phyloP scores from a whole-genome alignment of 2,329 filamentous ascomycete species.

The Sporothrix phasma region DNA sequence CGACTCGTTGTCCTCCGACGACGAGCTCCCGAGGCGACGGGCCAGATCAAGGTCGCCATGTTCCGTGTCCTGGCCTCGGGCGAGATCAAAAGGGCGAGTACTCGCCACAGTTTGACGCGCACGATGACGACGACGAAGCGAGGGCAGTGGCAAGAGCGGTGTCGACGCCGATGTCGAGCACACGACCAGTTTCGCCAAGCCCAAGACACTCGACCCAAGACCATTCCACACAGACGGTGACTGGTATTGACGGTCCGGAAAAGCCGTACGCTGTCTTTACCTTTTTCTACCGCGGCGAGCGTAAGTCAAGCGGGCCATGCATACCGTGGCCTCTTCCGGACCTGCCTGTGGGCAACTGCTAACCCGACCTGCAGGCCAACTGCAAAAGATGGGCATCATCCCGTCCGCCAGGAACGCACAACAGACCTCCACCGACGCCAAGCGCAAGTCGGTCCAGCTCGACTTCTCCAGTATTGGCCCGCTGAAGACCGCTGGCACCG shows the following conservation, averaged over 20 bases:
- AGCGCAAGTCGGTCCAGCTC: slow-evolving; percentile 70
- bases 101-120: slow-evolving; percentile 91
- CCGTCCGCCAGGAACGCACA: slow-evolving; percentile 56
- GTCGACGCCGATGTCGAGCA: slow-evolving; percentile 84
- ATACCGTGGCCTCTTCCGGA: too few species aligned
- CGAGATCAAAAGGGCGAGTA: slow-evolving; percentile 98
- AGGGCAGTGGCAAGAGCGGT: slow-evolving; percentile 40
- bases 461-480: slow-evolving; percentile 81
- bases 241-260: slow-evolving; percentile 89
- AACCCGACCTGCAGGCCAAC: slow-evolving; percentile 54
- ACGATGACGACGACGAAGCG: slow-evolving; percentile 74
- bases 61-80: slow-evolving; percentile 92
- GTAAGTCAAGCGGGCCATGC: slow-evolving; percentile 61
- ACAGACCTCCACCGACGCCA: slow-evolving; percentile 50
- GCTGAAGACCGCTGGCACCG: slow-evolving; percentile 75
- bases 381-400: slow-evolving; percentile 92
- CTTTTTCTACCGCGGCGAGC: slow-evolving; percentile 92
- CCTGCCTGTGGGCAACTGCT: not conserved
- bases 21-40: slow-evolving; percentile 85
- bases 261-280: slow-evolving; percentile 96
- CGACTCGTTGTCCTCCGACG: slow-evolving; percentile 63
- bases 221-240: slow-evolving; percentile 99
- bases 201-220: slow-evolving; percentile 90
- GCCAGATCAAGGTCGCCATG: slow-evolving; percentile 96
- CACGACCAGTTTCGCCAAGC: slow-evolving; percentile 94